These are phyloP conservation scores for Dactylis glomerata DNA, from an alignment of 176 grass and related monocot genomes.

Conservation along the genomic window DNA sequence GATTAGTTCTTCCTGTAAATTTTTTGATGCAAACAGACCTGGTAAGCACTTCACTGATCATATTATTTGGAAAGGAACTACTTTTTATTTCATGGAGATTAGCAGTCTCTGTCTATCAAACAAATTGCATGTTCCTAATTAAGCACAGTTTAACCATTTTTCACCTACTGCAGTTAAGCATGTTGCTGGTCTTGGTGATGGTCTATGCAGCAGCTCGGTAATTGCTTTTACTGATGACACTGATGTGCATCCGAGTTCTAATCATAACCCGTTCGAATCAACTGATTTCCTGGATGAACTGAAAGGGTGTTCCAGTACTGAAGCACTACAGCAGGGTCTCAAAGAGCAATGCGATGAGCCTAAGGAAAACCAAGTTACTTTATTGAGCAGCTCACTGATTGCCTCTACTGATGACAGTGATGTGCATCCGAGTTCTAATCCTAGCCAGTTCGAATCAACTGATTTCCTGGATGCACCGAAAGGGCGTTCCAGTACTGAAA, in stretches of 20 bases:
- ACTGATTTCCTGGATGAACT: background rate
- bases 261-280: background rate
- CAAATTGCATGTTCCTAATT: background rate
- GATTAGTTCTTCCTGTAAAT: background rate
- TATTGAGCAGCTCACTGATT: background rate
- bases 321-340: background rate
- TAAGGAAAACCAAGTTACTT: constrained; percentile 14
- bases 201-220: background rate
- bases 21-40: background rate
- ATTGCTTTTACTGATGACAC: background rate
- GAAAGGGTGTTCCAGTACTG: background rate
- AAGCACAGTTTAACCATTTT: background rate
- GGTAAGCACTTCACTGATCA: constrained; percentile 18
- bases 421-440: background rate
- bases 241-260: background rate
- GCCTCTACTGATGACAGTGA: background rate
- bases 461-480: background rate
- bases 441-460: background rate
- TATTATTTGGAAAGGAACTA: background rate
- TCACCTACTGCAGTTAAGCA: constrained; percentile 14
- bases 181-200: background rate
- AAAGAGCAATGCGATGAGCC: background rate
- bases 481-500: background rate
- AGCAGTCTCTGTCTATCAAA: background rate
- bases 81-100: background rate